Evolutionary conservation across 495 filamentous ascomycete genomes (phyloP), one percentile per base, ranked within the genome.

Genomic region (Penicillium ucsense): DNA sequence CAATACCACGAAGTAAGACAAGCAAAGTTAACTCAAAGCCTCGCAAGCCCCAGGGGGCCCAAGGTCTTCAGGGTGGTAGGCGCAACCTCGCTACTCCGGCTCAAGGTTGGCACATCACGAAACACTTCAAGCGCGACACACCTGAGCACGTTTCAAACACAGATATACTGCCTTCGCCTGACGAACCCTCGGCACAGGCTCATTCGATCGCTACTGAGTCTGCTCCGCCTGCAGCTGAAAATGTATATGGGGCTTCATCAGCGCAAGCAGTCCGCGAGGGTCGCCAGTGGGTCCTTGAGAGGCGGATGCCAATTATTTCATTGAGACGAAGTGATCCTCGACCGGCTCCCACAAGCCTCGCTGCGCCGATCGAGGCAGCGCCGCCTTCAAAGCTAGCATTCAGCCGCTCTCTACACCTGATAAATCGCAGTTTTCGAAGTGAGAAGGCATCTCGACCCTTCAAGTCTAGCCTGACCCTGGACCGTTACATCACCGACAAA

Each of bases 1-100:
- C 63, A 35, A 81, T 90, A 40, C 64, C 59, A 20, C 78, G 77
- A 41, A 69, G 58, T 38, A 57, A 57, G 32, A 50, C 67, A 35
- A 49, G 54, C 11, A 48, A 57, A 31, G 53, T 55, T 12, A 54
- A 48, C 32, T 43, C 50, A 27, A 61, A 54, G 38, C 46, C 50
- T 45, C 56, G 37, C 7, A 52, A 45, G 43, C 56, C 53, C 38
- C 58, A 51, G 31, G 50, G 64, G 36, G 43, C 64, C 27, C 32
- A 38, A 7, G 48, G 49, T 40, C 41, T 60, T 31, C 56, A 54
- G 38, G 47, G 48, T 31, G 60, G 48, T 41, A 35, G 35, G 35
- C 31, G 38, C 42, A 60, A 47, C 42, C 36, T 51, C 28, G 27
- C 41, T 2, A 29, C 49, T 34, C 31, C 51, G 40, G 27, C 12